phyloP scores from a whole-genome alignment of 2,329 filamentous ascomycete genomes.

The Colletotrichum incanum region DNA sequence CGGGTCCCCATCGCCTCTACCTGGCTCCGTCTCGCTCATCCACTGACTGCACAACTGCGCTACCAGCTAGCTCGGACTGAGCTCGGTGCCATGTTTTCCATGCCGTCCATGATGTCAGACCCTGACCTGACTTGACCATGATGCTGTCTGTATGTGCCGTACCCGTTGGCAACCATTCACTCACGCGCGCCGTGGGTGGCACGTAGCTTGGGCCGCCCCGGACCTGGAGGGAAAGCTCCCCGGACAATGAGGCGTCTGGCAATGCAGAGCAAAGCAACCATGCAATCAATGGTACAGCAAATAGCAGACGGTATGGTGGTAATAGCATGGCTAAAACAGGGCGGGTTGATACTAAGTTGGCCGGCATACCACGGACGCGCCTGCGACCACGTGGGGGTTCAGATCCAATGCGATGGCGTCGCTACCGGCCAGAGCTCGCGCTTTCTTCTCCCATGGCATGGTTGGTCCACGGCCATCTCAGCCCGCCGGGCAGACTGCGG shows the following conservation, averaged over 20 bases:
- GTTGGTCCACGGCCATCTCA: no score
- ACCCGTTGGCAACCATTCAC: no score
- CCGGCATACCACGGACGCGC: constrained; percentile 16
- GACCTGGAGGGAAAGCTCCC: neutral
- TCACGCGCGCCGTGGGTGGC: neutral
- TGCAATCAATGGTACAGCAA: neutral
- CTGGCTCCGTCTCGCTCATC: neutral
- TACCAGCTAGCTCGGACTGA: constrained; percentile 24
- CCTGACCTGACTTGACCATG: neutral
- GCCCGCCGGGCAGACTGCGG: no score
- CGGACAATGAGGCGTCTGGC: constrained; percentile 6
- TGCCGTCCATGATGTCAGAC: constrained; percentile 38
- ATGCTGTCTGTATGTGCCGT: neutral
- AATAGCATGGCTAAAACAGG: constrained; percentile 1
- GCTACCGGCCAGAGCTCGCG: constrained; percentile 3
- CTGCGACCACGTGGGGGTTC: constrained; percentile 36
- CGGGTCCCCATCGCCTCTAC: constrained; percentile 17
- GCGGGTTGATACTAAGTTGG: neutral
- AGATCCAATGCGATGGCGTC: constrained; percentile 13
- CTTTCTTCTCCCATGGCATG: neutral
- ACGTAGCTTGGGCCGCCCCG: neutral
- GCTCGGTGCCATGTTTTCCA: constrained; percentile 30
- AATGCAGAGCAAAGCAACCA: constrained; percentile 10
- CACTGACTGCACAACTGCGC: neutral
- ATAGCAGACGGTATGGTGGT: neutral